phyloP scores from a whole-genome alignment of 2,329 filamentous ascomycete species.

The Pseudofabraea citricarpa region DNA sequence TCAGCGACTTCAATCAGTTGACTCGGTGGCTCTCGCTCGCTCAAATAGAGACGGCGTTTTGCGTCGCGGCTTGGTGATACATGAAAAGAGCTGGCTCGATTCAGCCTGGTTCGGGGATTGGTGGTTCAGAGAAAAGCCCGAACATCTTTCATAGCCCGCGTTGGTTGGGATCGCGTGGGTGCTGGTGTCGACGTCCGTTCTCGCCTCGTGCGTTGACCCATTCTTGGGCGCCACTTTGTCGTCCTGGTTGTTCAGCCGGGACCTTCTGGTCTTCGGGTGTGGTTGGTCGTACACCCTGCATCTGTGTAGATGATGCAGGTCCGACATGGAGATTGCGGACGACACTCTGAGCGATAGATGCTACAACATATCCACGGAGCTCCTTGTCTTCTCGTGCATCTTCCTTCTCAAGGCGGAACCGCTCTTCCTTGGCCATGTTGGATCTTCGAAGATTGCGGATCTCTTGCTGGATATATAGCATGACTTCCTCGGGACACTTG shows the following conservation, averaged over 20 bases:
- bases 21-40: no score
- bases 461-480: constrained; percentile 88
- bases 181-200: constrained; percentile 30
- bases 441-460: constrained; percentile 79
- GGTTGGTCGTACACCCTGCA: constrained; percentile 7
- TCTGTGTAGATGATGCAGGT: constrained; percentile 14
- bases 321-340: constrained; percentile 16
- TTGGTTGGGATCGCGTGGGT: constrained; percentile 40
- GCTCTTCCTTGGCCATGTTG: constrained; percentile 81
- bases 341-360: constrained; percentile 68
- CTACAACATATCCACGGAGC: constrained; percentile 68
- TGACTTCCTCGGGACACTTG: constrained; percentile 80
- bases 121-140: neutral
- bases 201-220: constrained; percentile 45
- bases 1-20: no score
- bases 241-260: constrained; percentile 52
- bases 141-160: constrained; percentile 25
- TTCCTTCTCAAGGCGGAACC: constrained; percentile 76
- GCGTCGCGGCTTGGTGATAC: no score
- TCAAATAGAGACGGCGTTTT: no score
- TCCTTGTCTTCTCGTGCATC: constrained; percentile 72
- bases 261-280: constrained; percentile 52
- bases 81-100: no score
- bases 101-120: neutral
- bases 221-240: constrained; percentile 45